These are phyloP conservation scores for Naegleria fowleri DNA, from an alignment of 208 protist genomes.

Conservation along the genomic window DNA sequence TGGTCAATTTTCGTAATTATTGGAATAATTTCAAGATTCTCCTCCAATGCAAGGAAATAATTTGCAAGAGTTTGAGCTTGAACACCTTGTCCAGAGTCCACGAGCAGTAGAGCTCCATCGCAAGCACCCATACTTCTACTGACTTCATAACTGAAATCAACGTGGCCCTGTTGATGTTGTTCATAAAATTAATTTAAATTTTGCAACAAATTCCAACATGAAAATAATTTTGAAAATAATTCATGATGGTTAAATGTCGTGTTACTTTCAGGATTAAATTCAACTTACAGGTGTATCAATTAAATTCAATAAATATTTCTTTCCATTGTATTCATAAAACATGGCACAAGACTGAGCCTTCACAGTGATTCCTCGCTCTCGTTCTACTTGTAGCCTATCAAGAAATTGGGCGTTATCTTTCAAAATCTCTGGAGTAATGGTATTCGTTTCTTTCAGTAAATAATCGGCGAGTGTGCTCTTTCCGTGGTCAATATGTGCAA, in stretches of 20 bases:
- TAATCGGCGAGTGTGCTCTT: constrained; percentile 82
- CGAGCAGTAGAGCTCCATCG: constrained; percentile 74
- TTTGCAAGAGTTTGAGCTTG: constrained; percentile 93
- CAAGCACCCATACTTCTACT: constrained; percentile 85
- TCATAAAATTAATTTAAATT: neutral
- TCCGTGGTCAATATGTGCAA: constrained; percentile 83
- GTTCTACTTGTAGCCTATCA: constrained; percentile 86
- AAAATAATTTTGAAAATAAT: too few relatives aligned
- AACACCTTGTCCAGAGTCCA: constrained; percentile 72
- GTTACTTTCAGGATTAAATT: too few relatives aligned
- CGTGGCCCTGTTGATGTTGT: constrained; percentile 72
- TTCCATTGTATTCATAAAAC: constrained; percentile 51
- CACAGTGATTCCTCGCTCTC: constrained; percentile 89
- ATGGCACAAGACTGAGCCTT: constrained; percentile 87
- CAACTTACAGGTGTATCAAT: constrained; percentile 72
- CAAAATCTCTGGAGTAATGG: constrained; percentile 45
- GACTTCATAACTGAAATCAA: constrained; percentile 92
- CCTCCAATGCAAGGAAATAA: constrained; percentile 83
- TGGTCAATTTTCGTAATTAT: constrained; percentile 78
- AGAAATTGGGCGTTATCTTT: constrained; percentile 68
- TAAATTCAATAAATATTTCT: constrained; percentile 84
- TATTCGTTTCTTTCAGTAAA: constrained; percentile 65
- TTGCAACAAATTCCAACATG: neutral
- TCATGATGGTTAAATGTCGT: too few relatives aligned
- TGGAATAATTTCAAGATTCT: constrained; percentile 70